Percentiles rank a stretch among this genome's conserved stretches.
Conservation (phyloP, 1,284 basidiomycete species). For the Meripilus lineatus region DNA sequence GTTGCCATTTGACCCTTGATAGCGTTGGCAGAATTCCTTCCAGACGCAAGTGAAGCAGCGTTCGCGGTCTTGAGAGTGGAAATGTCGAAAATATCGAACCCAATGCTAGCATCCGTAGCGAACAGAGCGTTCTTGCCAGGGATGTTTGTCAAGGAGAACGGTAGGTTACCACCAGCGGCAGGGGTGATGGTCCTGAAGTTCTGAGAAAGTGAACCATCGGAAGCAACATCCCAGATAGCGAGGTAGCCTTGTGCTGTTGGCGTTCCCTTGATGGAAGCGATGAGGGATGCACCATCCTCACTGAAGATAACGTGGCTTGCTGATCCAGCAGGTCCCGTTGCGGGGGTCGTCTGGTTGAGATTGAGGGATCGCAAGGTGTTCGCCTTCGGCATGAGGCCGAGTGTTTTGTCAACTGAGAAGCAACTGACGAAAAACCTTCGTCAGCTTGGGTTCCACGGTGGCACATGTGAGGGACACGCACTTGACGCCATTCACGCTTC, state of each 20-base stretch:
- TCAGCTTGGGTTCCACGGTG: not conserved
- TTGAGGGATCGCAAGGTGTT: slow-evolving; percentile 38
- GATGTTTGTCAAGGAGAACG: slow-evolving; percentile 30
- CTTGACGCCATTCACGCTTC: slow-evolving; percentile 42
- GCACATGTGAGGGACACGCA: slow-evolving; percentile 16
- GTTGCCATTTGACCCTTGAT: slow-evolving; percentile 41
- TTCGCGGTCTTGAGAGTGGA: not conserved
- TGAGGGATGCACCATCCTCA: slow-evolving; percentile 36
- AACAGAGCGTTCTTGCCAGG: slow-evolving; percentile 28
- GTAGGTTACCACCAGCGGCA: slow-evolving; percentile 21
- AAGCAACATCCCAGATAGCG: slow-evolving; percentile 39
- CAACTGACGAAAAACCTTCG: slow-evolving; percentile 28
- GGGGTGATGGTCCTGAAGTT: slow-evolving; percentile 20
- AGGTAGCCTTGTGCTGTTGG: slow-evolving; percentile 39
- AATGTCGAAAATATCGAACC: slow-evolving; percentile 28
- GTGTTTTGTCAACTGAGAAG: slow-evolving; percentile 35
- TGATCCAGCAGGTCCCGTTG: slow-evolving; percentile 32
- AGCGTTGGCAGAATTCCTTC: slow-evolving; percentile 28
- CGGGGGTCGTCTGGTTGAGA: slow-evolving; percentile 42
- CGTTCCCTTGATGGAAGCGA: slow-evolving; percentile 43
- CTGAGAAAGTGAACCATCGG: slow-evolving; percentile 26
- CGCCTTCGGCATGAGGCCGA: slow-evolving; percentile 33
- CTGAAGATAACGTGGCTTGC: slow-evolving; percentile 41
- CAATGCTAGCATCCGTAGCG: slow-evolving; percentile 28
- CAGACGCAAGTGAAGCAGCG: not conserved